These are phyloP conservation scores for Dioszegia hungarica DNA, from an alignment of 768 basidiomycete genomes.

Conservation along the genomic window DNA sequence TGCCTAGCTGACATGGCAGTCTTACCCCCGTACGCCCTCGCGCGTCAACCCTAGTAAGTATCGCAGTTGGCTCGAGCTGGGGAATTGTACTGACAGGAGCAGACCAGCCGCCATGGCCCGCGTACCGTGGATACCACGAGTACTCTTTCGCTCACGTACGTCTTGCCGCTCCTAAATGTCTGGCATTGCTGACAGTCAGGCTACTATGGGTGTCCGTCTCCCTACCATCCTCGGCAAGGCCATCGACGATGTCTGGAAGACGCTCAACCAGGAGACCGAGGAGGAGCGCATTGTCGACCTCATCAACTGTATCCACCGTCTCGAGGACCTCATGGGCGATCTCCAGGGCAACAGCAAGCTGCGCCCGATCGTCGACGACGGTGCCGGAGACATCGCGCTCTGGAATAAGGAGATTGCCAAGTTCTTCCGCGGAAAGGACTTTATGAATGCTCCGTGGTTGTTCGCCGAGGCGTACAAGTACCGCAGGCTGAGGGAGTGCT, in stretches of 20 bases:
- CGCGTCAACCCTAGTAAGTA: constrained; percentile 49
- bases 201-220: constrained; percentile 91
- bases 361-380: constrained; percentile 82
- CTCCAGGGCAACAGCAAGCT: constrained; percentile 75
- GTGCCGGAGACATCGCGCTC: constrained; percentile 82
- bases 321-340: constrained; percentile 84
- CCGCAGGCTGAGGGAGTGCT: constrained; percentile 72
- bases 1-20: neutral
- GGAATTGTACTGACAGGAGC: too few species aligned
- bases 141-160: constrained; percentile 49
- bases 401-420: constrained; percentile 98
- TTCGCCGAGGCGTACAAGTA: constrained; percentile 75
- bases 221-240: constrained; percentile 95
- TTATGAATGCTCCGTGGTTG: constrained; percentile 91
- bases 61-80: too few species aligned
- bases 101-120: constrained; percentile 52
- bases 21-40: constrained; percentile 50
- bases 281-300: constrained; percentile 84
- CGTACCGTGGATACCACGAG: constrained; percentile 52
- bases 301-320: constrained; percentile 75
- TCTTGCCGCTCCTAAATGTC: constrained; percentile 76
- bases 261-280: constrained; percentile 71
- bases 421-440: constrained; percentile 72
- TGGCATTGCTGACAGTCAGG: constrained; percentile 58
- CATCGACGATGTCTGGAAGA: constrained; percentile 82